Base-by-base conservation (phyloP, 495 filamentous ascomycete species). In the Aspergillus cristatus region DNA sequence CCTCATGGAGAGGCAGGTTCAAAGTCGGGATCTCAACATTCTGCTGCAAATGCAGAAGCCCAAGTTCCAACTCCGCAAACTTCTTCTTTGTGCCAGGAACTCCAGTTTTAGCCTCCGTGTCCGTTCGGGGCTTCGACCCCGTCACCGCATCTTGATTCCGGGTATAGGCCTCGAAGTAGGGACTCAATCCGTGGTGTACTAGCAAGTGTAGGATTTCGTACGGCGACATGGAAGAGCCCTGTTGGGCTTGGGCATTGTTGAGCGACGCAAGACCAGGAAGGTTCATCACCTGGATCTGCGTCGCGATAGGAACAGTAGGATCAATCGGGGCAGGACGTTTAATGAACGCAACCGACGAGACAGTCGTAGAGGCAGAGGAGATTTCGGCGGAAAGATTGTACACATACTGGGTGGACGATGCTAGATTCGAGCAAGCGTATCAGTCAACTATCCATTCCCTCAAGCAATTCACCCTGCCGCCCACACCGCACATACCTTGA, bases 1-100 rank as follows among this genome's bases (percentile, higher is more conserved):
- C 72, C 14, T 87, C 84, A 51, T 94, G 87, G 41, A 95, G 74
- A 1, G 84, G 78, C 35, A 99, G 69, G 3, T 80, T 80, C 17
- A 96, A 67, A 41, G 87, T 86, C 12, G 93, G 93, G 32, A 99
- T 96, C 60, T 99, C 91, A 37, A 93, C 85, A 70, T 97, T 96
- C 53, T 96, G 89, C 61, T 95, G 90, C 30, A 97, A 71, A 53
- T 97, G 88, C 41, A 84, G 67, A 39, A 99, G 71, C 42, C 80
- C 89, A 38, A 94, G 67, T 54, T 94, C 90, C 43, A 99, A 67
- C 49, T 99, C 93, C 11, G 88, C 89, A 55, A 94, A 76, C 55
- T 84, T 86, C 72, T 93, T 93, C 70, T 94, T 96, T 18, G 91
- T 86, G 7, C 87, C 86, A n/a, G 91, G 84, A 46, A 99, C 86